These are phyloP conservation scores for Papilionanthe hybrid DNA, from an alignment of 116 monocot genomes.

Conservation along the genomic window DNA sequence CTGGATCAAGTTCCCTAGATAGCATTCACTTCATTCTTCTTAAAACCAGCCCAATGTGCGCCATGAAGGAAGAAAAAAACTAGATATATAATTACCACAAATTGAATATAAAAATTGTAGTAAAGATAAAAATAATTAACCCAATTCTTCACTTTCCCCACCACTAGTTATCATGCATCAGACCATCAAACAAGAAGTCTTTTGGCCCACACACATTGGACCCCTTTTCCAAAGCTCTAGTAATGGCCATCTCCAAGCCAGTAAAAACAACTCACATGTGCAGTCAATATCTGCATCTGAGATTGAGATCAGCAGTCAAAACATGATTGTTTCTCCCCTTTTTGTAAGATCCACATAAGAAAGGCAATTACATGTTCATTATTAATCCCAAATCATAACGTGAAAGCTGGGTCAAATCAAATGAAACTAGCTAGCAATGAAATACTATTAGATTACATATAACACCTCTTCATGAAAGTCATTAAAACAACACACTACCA, in stretches of 20 bases:
- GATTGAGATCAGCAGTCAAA: no score
- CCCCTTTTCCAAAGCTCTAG: background rate
- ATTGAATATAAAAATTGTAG: background rate
- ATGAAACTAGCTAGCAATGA: no score
- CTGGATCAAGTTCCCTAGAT: no score
- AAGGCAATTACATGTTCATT: background rate
- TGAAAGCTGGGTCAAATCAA: no score
- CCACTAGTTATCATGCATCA: background rate
- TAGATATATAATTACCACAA: background rate
- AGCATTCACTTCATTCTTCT: background rate
- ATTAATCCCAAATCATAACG: no score
- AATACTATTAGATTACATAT: no score
- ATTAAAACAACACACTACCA: constrained; percentile 22
- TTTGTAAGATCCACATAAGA: background rate
- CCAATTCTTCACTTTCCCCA: background rate
- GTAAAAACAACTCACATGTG: background rate
- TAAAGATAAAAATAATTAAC: background rate
- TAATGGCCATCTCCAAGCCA: no score
- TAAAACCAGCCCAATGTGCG: background rate
- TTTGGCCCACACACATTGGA: background rate
- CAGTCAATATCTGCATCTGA: background rate
- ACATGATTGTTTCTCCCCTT: no score
- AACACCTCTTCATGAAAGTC: background rate
- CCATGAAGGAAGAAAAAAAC: no score
- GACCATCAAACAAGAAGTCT: background rate